phyloP scores from a whole-genome alignment of 2,329 filamentous ascomycete genomes.

The Xylariaceae sp. region DNA sequence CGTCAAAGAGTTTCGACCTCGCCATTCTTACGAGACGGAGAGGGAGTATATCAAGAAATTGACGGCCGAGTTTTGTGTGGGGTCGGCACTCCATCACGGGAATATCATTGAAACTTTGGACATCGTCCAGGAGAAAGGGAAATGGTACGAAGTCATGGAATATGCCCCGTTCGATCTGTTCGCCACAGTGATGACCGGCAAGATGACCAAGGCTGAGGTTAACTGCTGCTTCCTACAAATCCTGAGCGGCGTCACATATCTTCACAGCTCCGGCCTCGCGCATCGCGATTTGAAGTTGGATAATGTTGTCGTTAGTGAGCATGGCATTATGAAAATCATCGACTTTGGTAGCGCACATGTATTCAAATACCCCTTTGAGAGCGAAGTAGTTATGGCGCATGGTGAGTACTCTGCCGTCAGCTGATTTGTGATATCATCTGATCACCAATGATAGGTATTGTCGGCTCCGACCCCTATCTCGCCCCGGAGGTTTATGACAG shows the following conservation, averaged over 20 bases:
- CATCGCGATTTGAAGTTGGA: slow-evolving; percentile 95
- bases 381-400: slow-evolving; percentile 74
- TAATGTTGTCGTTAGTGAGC: slow-evolving; percentile 95
- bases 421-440: background rate
- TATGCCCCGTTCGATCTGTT: slow-evolving; percentile 96
- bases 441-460: slow-evolving; percentile 47
- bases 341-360: slow-evolving; percentile 98
- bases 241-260: slow-evolving; percentile 86
- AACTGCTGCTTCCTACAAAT: slow-evolving; percentile 93
- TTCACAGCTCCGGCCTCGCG: slow-evolving; percentile 91
- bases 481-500: slow-evolving; percentile 96
- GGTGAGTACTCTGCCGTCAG: slow-evolving; percentile 55
- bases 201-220: slow-evolving; percentile 90
- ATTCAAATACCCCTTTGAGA: slow-evolving; percentile 96
- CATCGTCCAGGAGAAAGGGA: slow-evolving; percentile 88
- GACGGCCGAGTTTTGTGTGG: slow-evolving; percentile 96
- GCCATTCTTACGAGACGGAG: slow-evolving; percentile 89
- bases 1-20: slow-evolving; percentile 92
- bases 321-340: slow-evolving; percentile 98
- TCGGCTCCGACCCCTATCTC: slow-evolving; percentile 90
- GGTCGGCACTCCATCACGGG: slow-evolving; percentile 92
- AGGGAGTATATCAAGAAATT: slow-evolving; percentile 98
- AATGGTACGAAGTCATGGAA: slow-evolving; percentile 99
- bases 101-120: slow-evolving; percentile 98
- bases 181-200: slow-evolving; percentile 97